phyloP scores from a whole-genome alignment of 345 rosid species.

The Pseudoturritis turrita region DNA sequence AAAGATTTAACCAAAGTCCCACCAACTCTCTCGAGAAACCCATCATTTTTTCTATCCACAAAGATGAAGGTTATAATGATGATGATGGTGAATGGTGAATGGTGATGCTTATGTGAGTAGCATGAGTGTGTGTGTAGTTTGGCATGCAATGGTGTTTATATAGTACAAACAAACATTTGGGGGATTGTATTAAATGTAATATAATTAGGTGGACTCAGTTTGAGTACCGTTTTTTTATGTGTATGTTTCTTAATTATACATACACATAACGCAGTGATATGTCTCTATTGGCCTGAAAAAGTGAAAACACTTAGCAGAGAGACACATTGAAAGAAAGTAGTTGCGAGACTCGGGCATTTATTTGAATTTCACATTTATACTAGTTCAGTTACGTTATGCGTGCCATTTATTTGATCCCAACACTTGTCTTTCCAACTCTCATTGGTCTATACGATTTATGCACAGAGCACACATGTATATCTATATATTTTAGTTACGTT shows the following conservation, averaged over 20 bases:
- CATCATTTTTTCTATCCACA: neutral
- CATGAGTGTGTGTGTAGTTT: neutral
- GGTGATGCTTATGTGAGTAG: neutral
- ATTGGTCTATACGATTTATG: neutral
- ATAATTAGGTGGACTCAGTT: neutral
- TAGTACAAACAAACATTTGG: neutral
- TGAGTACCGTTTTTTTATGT: neutral
- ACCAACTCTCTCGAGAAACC: conserved; percentile 6
- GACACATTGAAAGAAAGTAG: conserved; percentile 28
- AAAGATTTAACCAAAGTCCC: neutral
- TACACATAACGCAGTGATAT: neutral
- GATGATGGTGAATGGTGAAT: neutral
- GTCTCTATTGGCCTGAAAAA: conserved; percentile 21
- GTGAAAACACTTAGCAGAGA: conserved; percentile 5
- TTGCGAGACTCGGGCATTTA: conserved; percentile 20
- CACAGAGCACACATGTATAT: no score
- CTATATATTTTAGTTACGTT: no score
- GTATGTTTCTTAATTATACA: neutral
- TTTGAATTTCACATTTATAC: neutral
- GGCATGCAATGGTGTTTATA: conserved; percentile 14
- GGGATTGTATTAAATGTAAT: conserved; percentile 12
- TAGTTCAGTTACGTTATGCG: conserved; percentile 5
- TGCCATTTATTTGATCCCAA: conserved; percentile 10
- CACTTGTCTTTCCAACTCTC: neutral
- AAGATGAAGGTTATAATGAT: neutral